Percentiles rank a stretch among this genome's conserved stretches.
These are phyloP conservation scores for Myrica gale DNA, from an alignment of 306 rosid species.

Conservation along the genomic window DNA sequence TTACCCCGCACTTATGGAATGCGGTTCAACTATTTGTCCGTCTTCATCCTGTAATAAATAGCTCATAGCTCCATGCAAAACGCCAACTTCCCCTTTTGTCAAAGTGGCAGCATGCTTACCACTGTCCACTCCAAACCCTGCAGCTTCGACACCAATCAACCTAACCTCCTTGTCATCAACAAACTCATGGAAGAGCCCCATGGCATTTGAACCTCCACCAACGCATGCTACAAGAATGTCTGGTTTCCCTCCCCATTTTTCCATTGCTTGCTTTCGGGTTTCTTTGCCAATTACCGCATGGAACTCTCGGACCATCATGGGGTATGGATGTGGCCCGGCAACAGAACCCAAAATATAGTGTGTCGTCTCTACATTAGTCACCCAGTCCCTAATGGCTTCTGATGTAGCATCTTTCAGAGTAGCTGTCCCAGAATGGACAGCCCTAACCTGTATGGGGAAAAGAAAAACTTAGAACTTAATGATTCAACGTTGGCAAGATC, in stretches of 20 bases:
- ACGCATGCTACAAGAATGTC: constrained; percentile 88
- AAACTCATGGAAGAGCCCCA: constrained; percentile 89
- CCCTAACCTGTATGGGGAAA: constrained; percentile 56
- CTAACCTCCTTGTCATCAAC: constrained; percentile 72
- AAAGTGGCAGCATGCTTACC: constrained; percentile 98
- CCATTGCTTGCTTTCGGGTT: constrained; percentile 89
- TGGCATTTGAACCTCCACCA: constrained; percentile 98
- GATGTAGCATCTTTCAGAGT: constrained; percentile 98
- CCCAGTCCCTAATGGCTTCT: constrained; percentile 98
- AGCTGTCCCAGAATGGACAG: constrained; percentile 94
- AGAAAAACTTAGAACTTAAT: neutral
- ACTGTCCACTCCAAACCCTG: constrained; percentile 88
- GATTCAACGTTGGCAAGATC: neutral
- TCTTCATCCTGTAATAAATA: constrained; percentile 92
- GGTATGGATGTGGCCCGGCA: constrained; percentile 98
- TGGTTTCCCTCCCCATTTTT: constrained; percentile 96
- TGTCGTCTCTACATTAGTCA: constrained; percentile 95
- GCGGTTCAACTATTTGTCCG: constrained; percentile 96
- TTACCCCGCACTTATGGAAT: constrained; percentile 97
- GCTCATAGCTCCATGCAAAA: constrained; percentile 98
- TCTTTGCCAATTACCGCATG: constrained; percentile 91
- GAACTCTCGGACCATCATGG: constrained; percentile 97
- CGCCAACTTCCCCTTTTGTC: constrained; percentile 86
- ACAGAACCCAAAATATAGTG: constrained; percentile 97
- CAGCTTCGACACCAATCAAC: constrained; percentile 92